A percentile compares a stretch with the other conserved stretches of the same genome.
phyloP scores from a whole-genome alignment of 495 filamentous ascomycete genomes.

The Terfezia boudieri region DNA sequence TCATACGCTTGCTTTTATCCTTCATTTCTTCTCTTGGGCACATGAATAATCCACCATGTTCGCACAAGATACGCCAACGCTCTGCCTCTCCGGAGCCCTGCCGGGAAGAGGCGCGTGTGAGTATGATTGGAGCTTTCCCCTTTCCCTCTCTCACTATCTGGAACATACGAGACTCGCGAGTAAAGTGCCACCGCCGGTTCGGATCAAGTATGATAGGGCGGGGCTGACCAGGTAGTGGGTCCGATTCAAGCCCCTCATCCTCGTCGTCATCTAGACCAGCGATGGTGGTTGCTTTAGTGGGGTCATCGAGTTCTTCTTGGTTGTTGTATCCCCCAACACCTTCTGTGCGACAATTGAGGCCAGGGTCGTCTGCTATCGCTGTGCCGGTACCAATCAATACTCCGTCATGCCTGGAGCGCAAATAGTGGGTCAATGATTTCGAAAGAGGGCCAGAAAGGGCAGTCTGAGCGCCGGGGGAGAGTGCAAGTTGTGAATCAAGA shows the following conservation, averaged over 20 bases:
- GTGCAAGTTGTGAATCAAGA: constrained; percentile 56
- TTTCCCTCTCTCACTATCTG: constrained; percentile 38
- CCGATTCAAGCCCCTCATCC: background rate
- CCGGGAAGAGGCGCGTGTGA: constrained; percentile 24
- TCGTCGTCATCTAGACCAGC: background rate
- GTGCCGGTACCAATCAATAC: constrained; percentile 73
- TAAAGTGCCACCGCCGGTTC: constrained; percentile 39
- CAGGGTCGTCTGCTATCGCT: constrained; percentile 63
- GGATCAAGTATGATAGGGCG: constrained; percentile 64
- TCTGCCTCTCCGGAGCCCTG: constrained; percentile 12
- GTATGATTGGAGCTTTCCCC: constrained; percentile 50
- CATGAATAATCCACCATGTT: constrained; percentile 23
- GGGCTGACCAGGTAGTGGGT: constrained; percentile 36
- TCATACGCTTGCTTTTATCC: background rate
- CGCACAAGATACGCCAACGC: constrained; percentile 13
- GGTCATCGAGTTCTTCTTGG: no score
- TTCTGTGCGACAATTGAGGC: constrained; percentile 43
- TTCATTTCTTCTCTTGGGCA: constrained; percentile 3
- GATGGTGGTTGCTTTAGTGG: no score
- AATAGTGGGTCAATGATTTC: constrained; percentile 79
- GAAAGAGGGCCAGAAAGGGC: constrained; percentile 55
- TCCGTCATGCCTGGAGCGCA: constrained; percentile 60
- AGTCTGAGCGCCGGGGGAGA: constrained; percentile 53
- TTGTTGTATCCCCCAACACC: background rate
- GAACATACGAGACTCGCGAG: constrained; percentile 36